Evolutionary conservation across 2,329 filamentous ascomycete genomes (phyloP), one percentile per base, ranked within the genome.

Genomic region (Fusarium euwallaceae): DNA sequence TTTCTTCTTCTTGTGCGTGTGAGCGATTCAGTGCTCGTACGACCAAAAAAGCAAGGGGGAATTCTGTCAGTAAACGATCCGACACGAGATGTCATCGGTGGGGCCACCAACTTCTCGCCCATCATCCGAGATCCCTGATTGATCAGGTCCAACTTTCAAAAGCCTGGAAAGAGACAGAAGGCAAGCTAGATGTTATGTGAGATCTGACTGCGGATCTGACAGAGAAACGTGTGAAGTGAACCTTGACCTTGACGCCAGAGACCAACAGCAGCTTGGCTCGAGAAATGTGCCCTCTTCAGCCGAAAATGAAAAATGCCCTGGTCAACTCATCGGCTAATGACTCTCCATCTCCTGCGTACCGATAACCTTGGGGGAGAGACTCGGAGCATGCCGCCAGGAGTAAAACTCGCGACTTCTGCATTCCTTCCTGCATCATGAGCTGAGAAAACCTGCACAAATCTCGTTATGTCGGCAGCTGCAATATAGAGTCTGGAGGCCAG

Each of bases 1-100:
- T 66, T 53, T 53, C 48, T 53, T 53, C 48, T 53, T 53, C 48
- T 53, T 53, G 48, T 32, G 48, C 27, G 51, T 61, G 48, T 61
- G 53, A 56, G 48, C 58, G 73, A 76, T 53, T 64, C 71, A 69
- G 58, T 56, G 24, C 63, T 68, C 60, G 73, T 70, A 70, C 62
- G 66, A 71, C 59, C 12, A 51, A 71, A 78, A 75, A 78, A 76
- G 75, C 73, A 78, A 78, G 73, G 73, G 70, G 61, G 61, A 58
- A 39, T 66, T 61, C 67, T 59, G 56, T 64, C 64, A 64, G 58
- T 71, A 37, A 73, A 37, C 43, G 53, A 36, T 24, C 39, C 61
- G 36, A 41, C 41, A 37, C 55, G 29, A 22, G 58, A 70, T 69
- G 67, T 68, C 66, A 78, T 67, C 58, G 58, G 72, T 32, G 75